Evolutionary conservation across 2,329 filamentous ascomycete species (phyloP), one percentile per base, ranked within the genome.

Genomic region (Cordyceps tenuipes): DNA sequence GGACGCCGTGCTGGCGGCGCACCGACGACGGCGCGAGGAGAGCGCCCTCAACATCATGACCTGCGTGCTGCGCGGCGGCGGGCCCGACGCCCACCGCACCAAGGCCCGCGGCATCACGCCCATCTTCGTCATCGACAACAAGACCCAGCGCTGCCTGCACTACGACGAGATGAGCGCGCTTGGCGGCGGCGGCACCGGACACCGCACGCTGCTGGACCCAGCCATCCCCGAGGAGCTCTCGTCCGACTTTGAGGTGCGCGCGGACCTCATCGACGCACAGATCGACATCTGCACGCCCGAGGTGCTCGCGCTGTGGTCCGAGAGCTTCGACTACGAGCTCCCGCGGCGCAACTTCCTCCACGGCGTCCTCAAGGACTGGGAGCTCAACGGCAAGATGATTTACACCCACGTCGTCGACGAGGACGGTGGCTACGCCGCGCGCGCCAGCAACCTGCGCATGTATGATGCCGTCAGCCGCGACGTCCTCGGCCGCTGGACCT

Each of bases 21-120:
- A 99, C 72, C 85, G 90, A 62, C 87, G 87, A 59, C 87, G 94
- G 62, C 85, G 91, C 62, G 83, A 87, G 69, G 85, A 86, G 58
- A 91, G 95, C 76, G 93, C 94, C 68, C 93, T 96, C 71, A 91
- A 93, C 43, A 96, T 97, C 74, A 97, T 99, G 94, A 99, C 94
- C 3, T 89, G 97, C 81, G 84, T 99, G 13, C 76, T 97, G 62
- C 83, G 91, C 50, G 88, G 92, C 70, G 89, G 87, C 9, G 90
- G 90, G 50, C 76, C 81, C 7, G 74, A 74, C 9, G 79, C 79
- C 52, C 91, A 96, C 74, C 81, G 90, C 58, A 91, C 90, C 31
- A 93, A 93, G 72, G 81, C 85, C 1, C 15, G 39, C 61, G 86
- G 84, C 31, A 82, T 89, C 64, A 88, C 86, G 5, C 91, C 92